Evolutionary conservation across 2,329 filamentous ascomycete genomes (phyloP), one percentile per base, ranked within the genome.

Genomic region (Aureobasidium leucospermi): DNA sequence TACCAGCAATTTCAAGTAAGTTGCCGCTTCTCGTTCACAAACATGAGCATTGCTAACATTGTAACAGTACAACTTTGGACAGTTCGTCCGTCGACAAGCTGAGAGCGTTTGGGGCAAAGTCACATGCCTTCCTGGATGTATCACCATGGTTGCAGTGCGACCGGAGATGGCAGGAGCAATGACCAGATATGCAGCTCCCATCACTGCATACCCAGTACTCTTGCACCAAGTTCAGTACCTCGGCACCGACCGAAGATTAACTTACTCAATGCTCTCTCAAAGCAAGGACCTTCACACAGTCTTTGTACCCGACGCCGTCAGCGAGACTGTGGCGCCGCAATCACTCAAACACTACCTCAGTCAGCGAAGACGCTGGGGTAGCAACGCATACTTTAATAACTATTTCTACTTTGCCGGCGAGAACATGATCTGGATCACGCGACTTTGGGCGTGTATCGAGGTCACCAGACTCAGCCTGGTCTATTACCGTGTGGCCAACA

Each of bases 311-410:
- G 67, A 67, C 19, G 70, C 70, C 1, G 66, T 71, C 16, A 71
- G 68, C 1, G 70, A 73, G 47, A 72, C 70, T 0, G 70, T 72
- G 11, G 70, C 70, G 1, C 70, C 70, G 1, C 70, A 72, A 29
- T 69, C 66, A 0, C 53, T 73, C n/a, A 63, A 66, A 31, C 70
- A 72, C 61, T 72, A 72, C 41, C 66, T 72, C 29, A 68, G 65
- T 46, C 70, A 72, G 60, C 63, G 70, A 1, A 68, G 70, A 5
- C 64, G 70, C 7, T 73, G 70, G 70, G 70, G 70, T 2, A 70
- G 68, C 2, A 72, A 72, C 13, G 70, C 70, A 5, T 72, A 73
- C 58, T 73, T 71, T 61, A 72, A 72, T 66, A 73, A 72, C 43
- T 73, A 69, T 47, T 72, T 70, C 39, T 72, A 72, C 36, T 62